These are phyloP conservation scores for Syzygium aqueum DNA, from an alignment of 345 rosid species.

Conservation along the genomic window DNA sequence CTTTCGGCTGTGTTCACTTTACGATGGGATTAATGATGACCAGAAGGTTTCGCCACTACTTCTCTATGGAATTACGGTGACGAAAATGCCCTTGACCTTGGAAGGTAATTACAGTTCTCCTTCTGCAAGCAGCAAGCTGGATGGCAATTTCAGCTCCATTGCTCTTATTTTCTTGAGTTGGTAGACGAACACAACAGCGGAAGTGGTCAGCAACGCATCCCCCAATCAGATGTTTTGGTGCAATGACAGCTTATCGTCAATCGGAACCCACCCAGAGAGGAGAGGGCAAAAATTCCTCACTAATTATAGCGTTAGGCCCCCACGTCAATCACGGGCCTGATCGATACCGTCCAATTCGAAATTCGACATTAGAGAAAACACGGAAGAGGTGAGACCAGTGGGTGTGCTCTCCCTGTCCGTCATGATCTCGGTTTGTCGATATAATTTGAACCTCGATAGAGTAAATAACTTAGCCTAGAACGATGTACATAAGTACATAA, in stretches of 20 bases:
- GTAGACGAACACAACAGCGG: not conserved
- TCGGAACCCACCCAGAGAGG: not conserved
- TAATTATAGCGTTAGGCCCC: not conserved
- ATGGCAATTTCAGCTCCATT: not conserved
- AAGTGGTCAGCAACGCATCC: not conserved
- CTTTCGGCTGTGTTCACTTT: not conserved
- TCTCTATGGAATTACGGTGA: not conserved
- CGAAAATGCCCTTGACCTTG: not conserved
- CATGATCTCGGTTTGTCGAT: not conserved
- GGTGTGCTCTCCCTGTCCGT: not conserved
- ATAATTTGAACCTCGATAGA: not conserved
- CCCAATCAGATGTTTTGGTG: not conserved
- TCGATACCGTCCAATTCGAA: not conserved
- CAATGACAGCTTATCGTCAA: not conserved
- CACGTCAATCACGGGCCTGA: not conserved
- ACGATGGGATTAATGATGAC: not conserved
- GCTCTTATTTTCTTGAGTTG: not conserved
- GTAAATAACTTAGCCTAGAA: not conserved
- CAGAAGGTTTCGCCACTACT: not conserved
- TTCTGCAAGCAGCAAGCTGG: not conserved
- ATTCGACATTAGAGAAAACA: not conserved
- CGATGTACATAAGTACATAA: not conserved
- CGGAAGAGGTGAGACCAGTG: not conserved
- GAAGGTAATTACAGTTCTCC: not conserved
- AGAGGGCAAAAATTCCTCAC: not conserved